phyloP scores from a whole-genome alignment of 805 yeast genomes.

The Clavispora vitiphila region DNA sequence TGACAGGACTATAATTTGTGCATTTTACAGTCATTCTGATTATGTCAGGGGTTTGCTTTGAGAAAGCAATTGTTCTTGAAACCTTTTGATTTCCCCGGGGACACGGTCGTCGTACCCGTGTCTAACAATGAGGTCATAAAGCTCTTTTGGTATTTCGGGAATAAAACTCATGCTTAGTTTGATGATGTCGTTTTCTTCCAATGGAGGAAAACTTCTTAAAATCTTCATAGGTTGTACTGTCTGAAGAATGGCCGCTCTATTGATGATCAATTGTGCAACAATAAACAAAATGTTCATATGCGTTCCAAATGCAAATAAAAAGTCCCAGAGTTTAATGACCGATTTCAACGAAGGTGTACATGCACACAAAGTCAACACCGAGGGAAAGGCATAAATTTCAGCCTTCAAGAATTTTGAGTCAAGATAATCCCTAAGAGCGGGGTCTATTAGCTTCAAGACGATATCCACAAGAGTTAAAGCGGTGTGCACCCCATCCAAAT shows the following conservation, averaged over 20 bases:
- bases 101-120: constrained; percentile 55
- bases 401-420: constrained; percentile 68
- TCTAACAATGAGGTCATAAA: constrained; percentile 59
- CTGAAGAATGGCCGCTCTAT: constrained; percentile 56
- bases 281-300: constrained; percentile 82
- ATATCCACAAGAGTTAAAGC: constrained; percentile 72
- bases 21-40: constrained; percentile 57
- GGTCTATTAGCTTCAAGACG: constrained; percentile 67
- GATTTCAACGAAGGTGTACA: constrained; percentile 82
- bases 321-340: constrained; percentile 81
- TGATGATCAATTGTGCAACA: constrained; percentile 73
- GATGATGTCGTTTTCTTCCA: constrained; percentile 70
- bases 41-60: constrained; percentile 38
- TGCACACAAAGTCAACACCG: constrained; percentile 78
- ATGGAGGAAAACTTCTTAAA: constrained; percentile 64
- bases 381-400: constrained; percentile 80
- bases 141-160: constrained; percentile 61
- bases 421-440: constrained; percentile 55
- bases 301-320: constrained; percentile 83
- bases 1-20: constrained; percentile 63
- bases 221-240: constrained; percentile 69
- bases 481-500: constrained; percentile 74
- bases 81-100: constrained; percentile 27
- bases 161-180: constrained; percentile 76
- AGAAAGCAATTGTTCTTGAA: constrained; percentile 5